Percentiles rank a stretch among this genome's conserved stretches.
These are phyloP conservation scores for Mrakia frigida DNA, from an alignment of 768 basidiomycete genomes.

Conservation along the genomic window DNA sequence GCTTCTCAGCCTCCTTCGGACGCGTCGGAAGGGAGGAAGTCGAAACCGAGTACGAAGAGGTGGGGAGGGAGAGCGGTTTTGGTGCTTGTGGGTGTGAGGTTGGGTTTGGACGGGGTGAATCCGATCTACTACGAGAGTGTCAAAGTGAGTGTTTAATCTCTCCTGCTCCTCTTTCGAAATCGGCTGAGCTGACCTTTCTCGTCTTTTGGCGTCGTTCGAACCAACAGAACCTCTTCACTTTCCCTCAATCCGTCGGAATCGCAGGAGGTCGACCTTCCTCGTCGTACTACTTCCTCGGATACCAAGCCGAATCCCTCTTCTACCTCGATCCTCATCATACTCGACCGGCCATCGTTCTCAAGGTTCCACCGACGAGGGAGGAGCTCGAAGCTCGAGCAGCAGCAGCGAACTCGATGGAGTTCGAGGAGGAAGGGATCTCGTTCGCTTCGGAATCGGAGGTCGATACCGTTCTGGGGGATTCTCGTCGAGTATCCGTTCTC, in stretches of 20 bases:
- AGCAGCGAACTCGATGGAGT: slow-evolving; percentile 56
- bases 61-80: slow-evolving; percentile 87
- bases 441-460: not conserved
- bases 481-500: not conserved
- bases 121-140: slow-evolving; percentile 86
- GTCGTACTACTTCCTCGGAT: slow-evolving; percentile 94
- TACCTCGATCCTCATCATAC: slow-evolving; percentile 48
- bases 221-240: slow-evolving; percentile 71
- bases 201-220: too few species aligned
- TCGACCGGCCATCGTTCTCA: slow-evolving; percentile 21
- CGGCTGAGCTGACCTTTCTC: not conserved
- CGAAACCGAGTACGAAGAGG: slow-evolving; percentile 20
- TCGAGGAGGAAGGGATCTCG: slow-evolving; percentile 8
- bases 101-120: slow-evolving; percentile 90
- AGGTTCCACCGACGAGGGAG: not conserved
- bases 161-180: not conserved
- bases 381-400: slow-evolving; percentile 48
- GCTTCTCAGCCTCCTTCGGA: slow-evolving; percentile 52
- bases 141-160: slow-evolving; percentile 51
- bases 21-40: slow-evolving; percentile 11
- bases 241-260: slow-evolving; percentile 93
- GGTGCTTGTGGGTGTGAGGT: slow-evolving; percentile 73
- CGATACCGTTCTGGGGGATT: not conserved
- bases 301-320: slow-evolving; percentile 74
- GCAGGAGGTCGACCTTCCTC: slow-evolving; percentile 95